Conservation (phyloP, 495 filamentous ascomycete genomes). For the Penicillium tannophilum region DNA sequence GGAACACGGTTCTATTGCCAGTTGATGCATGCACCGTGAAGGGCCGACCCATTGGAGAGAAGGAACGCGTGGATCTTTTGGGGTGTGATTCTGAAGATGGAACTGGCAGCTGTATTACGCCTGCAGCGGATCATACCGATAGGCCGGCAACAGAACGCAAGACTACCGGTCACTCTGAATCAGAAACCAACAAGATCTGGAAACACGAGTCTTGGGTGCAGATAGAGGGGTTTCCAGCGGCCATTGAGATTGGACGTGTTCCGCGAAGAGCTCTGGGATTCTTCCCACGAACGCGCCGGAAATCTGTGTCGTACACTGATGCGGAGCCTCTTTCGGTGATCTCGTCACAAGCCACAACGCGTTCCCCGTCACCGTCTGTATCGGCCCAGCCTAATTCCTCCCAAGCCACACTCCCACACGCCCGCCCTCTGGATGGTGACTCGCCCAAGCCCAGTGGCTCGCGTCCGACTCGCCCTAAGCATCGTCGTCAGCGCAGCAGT, state of each 20-base stretch:
- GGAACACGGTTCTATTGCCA: conserved; percentile 79
- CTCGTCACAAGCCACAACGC: conserved; percentile 39
- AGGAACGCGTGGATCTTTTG: conserved; percentile 38
- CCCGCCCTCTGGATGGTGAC: conserved; percentile 22
- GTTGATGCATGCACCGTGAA: conserved; percentile 89
- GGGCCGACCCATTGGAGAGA: conserved; percentile 54
- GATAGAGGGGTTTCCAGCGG: conserved; percentile 65
- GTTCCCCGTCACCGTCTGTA: conserved; percentile 38
- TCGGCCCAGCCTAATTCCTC: conserved; percentile 32
- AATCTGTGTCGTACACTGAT: conserved; percentile 60
- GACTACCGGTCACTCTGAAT: conserved; percentile 27
- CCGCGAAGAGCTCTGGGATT: conserved; percentile 81
- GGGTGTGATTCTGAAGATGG: conserved; percentile 37
- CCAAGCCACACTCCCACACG: conserved; percentile 22
- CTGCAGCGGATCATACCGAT: conserved; percentile 27
- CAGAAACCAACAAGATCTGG: conserved; percentile 63
- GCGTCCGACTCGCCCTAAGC: conserved; percentile 26
- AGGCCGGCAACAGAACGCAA: conserved; percentile 19
- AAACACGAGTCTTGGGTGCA: conserved; percentile 85
- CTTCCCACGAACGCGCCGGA: conserved; percentile 89
- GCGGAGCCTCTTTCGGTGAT: conserved; percentile 30
- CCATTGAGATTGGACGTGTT: conserved; percentile 85
- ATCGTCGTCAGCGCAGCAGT: conserved; percentile 46
- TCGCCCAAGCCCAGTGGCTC: conserved; percentile 21
- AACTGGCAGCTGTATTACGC: conserved; percentile 47